phyloP scores from a whole-genome alignment of 140 eudicot genomes.

The Erigeron philadelphicus region DNA sequence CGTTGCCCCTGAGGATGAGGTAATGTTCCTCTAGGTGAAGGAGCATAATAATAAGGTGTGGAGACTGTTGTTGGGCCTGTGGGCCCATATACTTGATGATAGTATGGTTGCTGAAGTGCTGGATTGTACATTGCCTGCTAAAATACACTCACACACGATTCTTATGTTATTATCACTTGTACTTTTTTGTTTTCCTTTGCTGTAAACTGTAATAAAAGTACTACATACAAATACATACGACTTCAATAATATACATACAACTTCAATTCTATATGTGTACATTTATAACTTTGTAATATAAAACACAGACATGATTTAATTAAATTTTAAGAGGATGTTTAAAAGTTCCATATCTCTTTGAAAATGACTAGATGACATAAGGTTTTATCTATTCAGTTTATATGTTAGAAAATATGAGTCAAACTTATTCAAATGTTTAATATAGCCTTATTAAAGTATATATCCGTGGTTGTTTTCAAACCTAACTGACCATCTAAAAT shows the following conservation, averaged over 20 bases:
- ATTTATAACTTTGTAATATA: too few species aligned
- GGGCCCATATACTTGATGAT: slow-evolving; percentile 58
- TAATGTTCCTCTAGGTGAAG: slow-evolving; percentile 66
- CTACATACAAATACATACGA: slow-evolving; percentile 1
- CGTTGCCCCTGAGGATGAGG: slow-evolving; percentile 46
- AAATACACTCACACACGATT: slow-evolving; percentile 21
- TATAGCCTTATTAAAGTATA: too few species aligned
- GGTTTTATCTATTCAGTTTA: too few species aligned
- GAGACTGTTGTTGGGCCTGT: slow-evolving; percentile 38
- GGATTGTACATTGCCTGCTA: slow-evolving; percentile 68
- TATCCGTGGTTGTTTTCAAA: too few species aligned
- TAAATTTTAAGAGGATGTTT: too few species aligned
- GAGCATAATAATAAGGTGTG: slow-evolving; percentile 68
- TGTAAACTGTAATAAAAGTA: neutral
- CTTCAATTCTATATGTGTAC: neutral
- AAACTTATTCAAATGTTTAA: too few species aligned
- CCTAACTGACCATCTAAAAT: too few species aligned
- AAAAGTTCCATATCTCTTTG: too few species aligned
- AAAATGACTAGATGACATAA: too few species aligned
- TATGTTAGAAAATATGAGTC: too few species aligned
- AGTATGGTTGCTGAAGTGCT: slow-evolving; percentile 66
- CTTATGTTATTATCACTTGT: slow-evolving; percentile 17
- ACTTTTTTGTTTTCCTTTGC: slow-evolving; percentile 4
- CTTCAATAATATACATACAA: neutral
- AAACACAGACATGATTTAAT: too few species aligned